Percentiles rank a stretch among this genome's conserved stretches.
Conservation (phyloP, 306 rosid species). For the Arachis stenosperma region DNA sequence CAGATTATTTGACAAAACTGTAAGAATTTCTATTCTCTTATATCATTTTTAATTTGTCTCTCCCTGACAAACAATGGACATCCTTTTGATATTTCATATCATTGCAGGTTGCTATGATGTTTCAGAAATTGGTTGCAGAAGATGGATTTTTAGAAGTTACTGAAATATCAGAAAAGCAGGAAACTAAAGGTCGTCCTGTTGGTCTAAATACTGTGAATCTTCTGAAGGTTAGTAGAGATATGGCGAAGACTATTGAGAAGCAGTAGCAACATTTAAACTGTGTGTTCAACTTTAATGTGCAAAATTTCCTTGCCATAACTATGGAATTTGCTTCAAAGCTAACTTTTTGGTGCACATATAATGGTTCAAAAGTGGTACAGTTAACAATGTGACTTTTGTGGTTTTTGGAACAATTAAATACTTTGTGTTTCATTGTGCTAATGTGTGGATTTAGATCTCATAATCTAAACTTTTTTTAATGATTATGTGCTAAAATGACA, state of each 20-base stretch:
- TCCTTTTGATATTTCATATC: constrained; percentile 23
- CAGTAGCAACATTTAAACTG: constrained; percentile 20
- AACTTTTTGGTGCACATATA: constrained; percentile 12
- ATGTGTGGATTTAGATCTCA: background rate
- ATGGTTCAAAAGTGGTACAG: constrained; percentile 15
- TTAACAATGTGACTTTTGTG: background rate
- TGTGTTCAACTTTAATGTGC: constrained; percentile 23
- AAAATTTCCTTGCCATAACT: constrained; percentile 15
- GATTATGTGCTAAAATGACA: constrained; percentile 1
- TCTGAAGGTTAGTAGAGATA: constrained; percentile 70
- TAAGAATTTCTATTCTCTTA: constrained; percentile 46
- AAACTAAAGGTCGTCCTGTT: constrained; percentile 85
- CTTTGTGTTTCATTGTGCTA: background rate
- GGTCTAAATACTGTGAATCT: constrained; percentile 98
- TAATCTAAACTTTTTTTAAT: background rate
- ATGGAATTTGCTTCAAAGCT: constrained; percentile 20
- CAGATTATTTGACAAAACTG: constrained; percentile 83
- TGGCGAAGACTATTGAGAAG: constrained; percentile 27
- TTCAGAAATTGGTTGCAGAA: constrained; percentile 72
- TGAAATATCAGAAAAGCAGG: constrained; percentile 84
- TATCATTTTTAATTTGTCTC: constrained; percentile 21
- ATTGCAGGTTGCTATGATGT: constrained; percentile 82
- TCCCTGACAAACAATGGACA: constrained; percentile 8
- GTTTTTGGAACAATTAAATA: background rate
- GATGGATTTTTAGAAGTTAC: constrained; percentile 76